Conservation (phyloP, 225 moss, liverwort and hornwort genomes). For the Marchantia polymorpha region DNA sequence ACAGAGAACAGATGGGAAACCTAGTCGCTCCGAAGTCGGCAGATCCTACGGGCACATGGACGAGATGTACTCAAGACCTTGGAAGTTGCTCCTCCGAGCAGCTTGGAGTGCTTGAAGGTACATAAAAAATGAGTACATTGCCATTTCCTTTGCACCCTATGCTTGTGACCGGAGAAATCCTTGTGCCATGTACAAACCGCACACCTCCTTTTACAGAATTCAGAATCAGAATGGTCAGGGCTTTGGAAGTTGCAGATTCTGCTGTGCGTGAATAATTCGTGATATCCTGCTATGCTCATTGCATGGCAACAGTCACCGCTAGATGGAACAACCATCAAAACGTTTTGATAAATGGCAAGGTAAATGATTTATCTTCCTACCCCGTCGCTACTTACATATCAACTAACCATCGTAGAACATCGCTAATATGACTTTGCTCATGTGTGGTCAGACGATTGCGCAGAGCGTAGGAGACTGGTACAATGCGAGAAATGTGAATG, state of each 20-base stretch:
- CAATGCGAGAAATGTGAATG: too few relatives aligned
- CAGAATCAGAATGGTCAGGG: not conserved
- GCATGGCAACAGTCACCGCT: constrained; percentile 4
- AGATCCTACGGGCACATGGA: constrained; percentile 17
- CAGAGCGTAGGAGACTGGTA: constrained; percentile 21
- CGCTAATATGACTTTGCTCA: not conserved
- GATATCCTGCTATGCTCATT: constrained; percentile 21
- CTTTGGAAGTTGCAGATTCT: too few relatives aligned
- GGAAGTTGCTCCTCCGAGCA: not conserved
- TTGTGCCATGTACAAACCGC: not conserved
- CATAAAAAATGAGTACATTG: too few relatives aligned
- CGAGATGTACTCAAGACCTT: not conserved
- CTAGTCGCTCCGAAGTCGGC: constrained; percentile 14
- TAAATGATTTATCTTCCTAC: not conserved
- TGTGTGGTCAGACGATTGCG: constrained; percentile 14
- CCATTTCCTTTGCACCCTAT: too few relatives aligned
- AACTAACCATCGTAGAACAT: not conserved
- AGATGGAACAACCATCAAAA: constrained; percentile 2
- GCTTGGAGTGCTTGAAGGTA: constrained; percentile 6
- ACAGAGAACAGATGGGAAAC: not conserved
- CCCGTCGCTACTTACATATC: not conserved
- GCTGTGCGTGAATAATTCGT: constrained; percentile 1
- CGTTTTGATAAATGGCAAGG: constrained; percentile 4
- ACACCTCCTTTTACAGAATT: not conserved
- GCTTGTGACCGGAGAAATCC: too few relatives aligned